A percentile compares a stretch with the other conserved stretches of the same genome.
Conservation (phyloP, 129 eudicot species). For the Gnaphalium uliginosum region DNA sequence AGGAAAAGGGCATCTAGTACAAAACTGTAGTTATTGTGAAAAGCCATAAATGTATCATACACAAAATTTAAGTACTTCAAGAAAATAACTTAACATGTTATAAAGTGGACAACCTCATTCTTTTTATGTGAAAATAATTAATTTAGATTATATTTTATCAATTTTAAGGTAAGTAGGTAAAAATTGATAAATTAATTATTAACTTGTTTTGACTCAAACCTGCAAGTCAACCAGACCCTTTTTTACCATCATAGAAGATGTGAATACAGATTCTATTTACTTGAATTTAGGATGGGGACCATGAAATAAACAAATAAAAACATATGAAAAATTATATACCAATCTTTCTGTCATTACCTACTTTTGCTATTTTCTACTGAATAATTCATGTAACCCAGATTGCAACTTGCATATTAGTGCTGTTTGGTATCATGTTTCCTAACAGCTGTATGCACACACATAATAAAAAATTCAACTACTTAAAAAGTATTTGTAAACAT, state of each 20-base stretch:
- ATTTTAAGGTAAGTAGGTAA: not conserved
- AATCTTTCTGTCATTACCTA: constrained; percentile 36
- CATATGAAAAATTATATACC: constrained; percentile 23
- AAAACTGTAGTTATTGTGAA: constrained; percentile 23
- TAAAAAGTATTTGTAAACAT: not conserved
- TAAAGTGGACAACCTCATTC: not conserved
- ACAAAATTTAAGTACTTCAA: constrained; percentile 12
- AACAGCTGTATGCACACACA: constrained; percentile 46
- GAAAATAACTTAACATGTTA: not conserved
- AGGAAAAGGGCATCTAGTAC: constrained; percentile 34
- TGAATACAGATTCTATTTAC: constrained; percentile 1
- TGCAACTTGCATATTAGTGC: constrained; percentile 37
- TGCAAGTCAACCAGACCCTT: not conserved
- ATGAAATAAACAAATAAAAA: constrained; percentile 9
- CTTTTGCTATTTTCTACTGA: constrained; percentile 33
- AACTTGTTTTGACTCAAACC: not conserved
- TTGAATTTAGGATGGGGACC: constrained; percentile 7
- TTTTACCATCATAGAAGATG: not conserved
- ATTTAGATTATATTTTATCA: not conserved
- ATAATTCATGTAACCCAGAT: constrained; percentile 31
- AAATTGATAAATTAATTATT: too few relatives aligned
- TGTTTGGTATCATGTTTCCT: constrained; percentile 39
- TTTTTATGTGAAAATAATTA: constrained; percentile 16
- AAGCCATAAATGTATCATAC: constrained; percentile 25
- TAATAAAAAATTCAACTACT: constrained; percentile 22